Percentiles rank a stretch among this genome's conserved stretches.
Conservation (phyloP, 345 rosid species). For the Melaleuca quinquenervia region DNA sequence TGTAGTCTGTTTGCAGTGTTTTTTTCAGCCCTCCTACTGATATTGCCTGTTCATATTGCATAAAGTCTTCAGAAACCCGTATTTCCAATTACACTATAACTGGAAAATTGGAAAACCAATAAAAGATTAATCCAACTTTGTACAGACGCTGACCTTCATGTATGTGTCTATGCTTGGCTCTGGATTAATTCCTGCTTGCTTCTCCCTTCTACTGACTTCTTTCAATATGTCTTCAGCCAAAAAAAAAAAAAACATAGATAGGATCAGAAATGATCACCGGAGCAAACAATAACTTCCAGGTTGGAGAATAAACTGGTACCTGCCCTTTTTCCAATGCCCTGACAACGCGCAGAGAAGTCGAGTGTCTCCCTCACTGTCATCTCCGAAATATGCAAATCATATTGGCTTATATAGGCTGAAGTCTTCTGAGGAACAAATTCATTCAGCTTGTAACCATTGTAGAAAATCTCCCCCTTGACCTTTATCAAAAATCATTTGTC, state of each 20-base stretch:
- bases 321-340: constrained; percentile 40
- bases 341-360: constrained; percentile 47
- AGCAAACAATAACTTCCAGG: not conserved
- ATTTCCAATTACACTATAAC: not conserved
- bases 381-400: constrained; percentile 42
- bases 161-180: constrained; percentile 8
- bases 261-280: not conserved
- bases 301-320: not conserved
- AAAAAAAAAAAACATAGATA: not conserved
- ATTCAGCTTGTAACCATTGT: constrained; percentile 25
- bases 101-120: not conserved
- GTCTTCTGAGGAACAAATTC: constrained; percentile 52
- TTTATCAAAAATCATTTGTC: not conserved
- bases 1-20: constrained; percentile 7
- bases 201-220: constrained; percentile 12
- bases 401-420: constrained; percentile 43
- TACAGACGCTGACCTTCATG: constrained; percentile 3
- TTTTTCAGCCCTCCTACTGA: not conserved
- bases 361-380: constrained; percentile 61
- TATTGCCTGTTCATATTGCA: constrained; percentile 3
- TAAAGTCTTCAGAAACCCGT: not conserved
- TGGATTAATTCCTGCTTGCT: constrained; percentile 7
- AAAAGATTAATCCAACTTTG: not conserved
- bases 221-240: not conserved
- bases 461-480: constrained; percentile 15